phyloP scores from a whole-genome alignment of 306 rosid species.

The Malus sylvestris region DNA sequence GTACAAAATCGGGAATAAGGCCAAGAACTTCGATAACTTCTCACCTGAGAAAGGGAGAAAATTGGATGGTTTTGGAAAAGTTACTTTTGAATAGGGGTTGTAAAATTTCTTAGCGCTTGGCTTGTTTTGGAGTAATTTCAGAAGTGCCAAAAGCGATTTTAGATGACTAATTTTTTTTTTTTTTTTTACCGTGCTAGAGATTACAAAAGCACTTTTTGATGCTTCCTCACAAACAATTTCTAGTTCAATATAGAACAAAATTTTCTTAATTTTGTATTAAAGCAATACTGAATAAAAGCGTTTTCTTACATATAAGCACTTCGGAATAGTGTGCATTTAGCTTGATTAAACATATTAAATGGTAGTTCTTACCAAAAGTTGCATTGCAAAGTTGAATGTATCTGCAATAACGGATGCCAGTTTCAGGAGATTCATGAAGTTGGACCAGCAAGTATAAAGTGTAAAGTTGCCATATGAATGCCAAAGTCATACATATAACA shows the following conservation, averaged over 20 bases:
- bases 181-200: too few species aligned
- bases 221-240: background rate
- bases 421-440: conserved; percentile 39
- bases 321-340: background rate
- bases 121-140: background rate
- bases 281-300: background rate
- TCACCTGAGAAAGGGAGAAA: conserved; percentile 13
- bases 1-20: conserved; percentile 29
- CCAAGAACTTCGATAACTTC: conserved; percentile 14
- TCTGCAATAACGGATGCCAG: conserved; percentile 43
- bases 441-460: conserved; percentile 36
- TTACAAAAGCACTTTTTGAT: background rate
- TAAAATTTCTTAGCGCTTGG: background rate
- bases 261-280: background rate
- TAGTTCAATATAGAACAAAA: background rate
- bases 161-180: background rate
- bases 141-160: background rate
- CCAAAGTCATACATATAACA: conserved; percentile 26
- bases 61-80: background rate
- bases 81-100: background rate
- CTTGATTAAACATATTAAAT: background rate
- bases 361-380: conserved; percentile 21
- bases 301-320: background rate
- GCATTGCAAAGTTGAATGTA: conserved; percentile 35
- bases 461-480: conserved; percentile 47